A percentile compares a stretch with the other conserved stretches of the same genome.
These are phyloP conservation scores for Calamus simplicifolius DNA, from an alignment of 176 grass and related monocot genomes.

Conservation along the genomic window DNA sequence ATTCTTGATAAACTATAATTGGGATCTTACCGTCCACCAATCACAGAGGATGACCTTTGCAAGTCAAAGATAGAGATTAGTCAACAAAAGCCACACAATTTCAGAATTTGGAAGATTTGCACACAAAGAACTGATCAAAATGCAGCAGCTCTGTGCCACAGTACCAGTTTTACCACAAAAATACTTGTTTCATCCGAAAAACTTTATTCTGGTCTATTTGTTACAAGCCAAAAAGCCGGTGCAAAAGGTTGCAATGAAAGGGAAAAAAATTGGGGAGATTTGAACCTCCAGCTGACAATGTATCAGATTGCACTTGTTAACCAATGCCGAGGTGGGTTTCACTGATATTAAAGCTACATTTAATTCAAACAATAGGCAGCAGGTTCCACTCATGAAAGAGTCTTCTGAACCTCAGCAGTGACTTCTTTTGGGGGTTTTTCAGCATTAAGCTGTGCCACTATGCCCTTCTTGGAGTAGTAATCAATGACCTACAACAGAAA, in stretches of 20 bases:
- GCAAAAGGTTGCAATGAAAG: not conserved
- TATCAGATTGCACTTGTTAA: conserved; percentile 24
- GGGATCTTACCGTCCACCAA: too few relatives aligned
- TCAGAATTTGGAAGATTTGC: too few relatives aligned
- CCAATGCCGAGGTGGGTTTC: conserved; percentile 21
- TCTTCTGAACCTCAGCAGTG: conserved; percentile 57
- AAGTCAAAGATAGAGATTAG: too few relatives aligned
- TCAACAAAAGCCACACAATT: too few relatives aligned
- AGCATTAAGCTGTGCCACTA: conserved; percentile 62
- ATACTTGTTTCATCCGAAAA: conserved; percentile 6
- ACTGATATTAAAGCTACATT: conserved; percentile 17
- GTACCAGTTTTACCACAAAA: conserved; percentile 17
- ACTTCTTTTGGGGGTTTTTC: conserved; percentile 83
- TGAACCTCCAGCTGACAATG: conserved; percentile 17
- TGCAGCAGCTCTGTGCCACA: conserved; percentile 10
- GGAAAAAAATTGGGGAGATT: conserved; percentile 13
- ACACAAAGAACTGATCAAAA: not conserved
- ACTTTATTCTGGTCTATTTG: conserved; percentile 40
- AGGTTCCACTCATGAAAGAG: conserved; percentile 39
- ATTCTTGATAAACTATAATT: too few relatives aligned
- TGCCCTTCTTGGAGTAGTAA: conserved; percentile 74
- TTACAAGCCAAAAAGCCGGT: conserved; percentile 16
- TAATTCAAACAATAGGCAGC: not conserved
- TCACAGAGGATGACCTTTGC: too few relatives aligned
- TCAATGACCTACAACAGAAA: conserved; percentile 55